Percentiles rank a stretch among this genome's conserved stretches.
These are phyloP conservation scores for Myrica gale DNA, from an alignment of 306 rosid genomes.

Conservation along the genomic window DNA sequence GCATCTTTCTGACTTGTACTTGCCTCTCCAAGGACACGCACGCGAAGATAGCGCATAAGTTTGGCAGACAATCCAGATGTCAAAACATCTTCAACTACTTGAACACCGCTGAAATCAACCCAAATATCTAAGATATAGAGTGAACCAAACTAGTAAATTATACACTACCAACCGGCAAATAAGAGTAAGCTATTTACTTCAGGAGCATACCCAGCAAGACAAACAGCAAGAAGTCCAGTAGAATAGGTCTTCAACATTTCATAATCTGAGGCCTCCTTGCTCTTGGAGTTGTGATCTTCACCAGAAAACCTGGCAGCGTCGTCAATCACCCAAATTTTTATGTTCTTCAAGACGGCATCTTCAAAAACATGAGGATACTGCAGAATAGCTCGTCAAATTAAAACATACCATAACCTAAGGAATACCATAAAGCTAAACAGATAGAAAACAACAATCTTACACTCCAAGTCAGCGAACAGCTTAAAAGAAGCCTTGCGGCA, in stretches of 20 bases:
- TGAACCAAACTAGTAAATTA: neutral
- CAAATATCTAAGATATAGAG: neutral
- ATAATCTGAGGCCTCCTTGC: constrained; percentile 64
- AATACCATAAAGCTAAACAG: neutral
- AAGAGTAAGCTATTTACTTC: neutral
- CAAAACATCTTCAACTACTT: constrained; percentile 87
- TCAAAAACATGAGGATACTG: constrained; percentile 97
- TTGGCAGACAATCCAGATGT: constrained; percentile 88
- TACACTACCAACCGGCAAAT: neutral
- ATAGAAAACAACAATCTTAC: constrained; percentile 41
- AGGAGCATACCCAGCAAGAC: constrained; percentile 63
- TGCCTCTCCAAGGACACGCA: constrained; percentile 81
- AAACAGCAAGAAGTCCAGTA: constrained; percentile 87
- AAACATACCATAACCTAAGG: neutral
- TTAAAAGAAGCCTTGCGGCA: constrained; percentile 64
- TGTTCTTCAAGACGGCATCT: constrained; percentile 67
- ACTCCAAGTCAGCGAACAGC: constrained; percentile 82
- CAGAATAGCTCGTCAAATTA: constrained; percentile 30
- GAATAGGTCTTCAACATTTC: constrained; percentile 92
- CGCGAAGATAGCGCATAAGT: constrained; percentile 94
- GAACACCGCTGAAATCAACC: constrained; percentile 58
- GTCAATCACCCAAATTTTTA: constrained; percentile 80
- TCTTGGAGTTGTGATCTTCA: constrained; percentile 58
- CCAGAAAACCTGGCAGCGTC: constrained; percentile 43
- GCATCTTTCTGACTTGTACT: constrained; percentile 70